These are phyloP conservation scores for Marasmius fiardii DNA, from an alignment of 1,284 basidiomycete species.

Conservation along the genomic window DNA sequence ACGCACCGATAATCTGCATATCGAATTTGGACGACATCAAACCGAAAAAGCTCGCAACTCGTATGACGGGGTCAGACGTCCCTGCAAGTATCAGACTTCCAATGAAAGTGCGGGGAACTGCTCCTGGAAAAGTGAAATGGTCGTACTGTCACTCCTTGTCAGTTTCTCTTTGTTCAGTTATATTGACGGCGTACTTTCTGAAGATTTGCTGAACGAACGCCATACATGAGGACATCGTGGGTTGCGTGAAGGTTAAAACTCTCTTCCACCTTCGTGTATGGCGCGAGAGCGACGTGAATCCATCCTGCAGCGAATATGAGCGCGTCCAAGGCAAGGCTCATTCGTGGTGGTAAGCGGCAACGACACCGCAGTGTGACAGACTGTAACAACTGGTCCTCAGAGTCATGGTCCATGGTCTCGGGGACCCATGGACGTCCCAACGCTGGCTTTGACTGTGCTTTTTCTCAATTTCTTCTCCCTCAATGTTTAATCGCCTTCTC, in stretches of 20 bases:
- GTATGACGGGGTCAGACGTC: constrained; percentile 44
- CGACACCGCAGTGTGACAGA: neutral
- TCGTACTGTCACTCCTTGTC: constrained; percentile 63
- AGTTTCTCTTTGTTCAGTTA: constrained; percentile 2
- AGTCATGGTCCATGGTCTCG: no score
- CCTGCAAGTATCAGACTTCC: constrained; percentile 64
- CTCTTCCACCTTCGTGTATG: constrained; percentile 97
- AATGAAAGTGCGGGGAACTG: constrained; percentile 87
- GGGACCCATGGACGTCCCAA: no score
- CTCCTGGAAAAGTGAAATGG: constrained; percentile 86
- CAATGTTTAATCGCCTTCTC: no score
- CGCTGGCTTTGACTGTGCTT: no score
- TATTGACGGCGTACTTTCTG: constrained; percentile 41
- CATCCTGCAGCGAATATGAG: constrained; percentile 56
- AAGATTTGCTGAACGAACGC: constrained; percentile 43
- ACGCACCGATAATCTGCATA: constrained; percentile 61
- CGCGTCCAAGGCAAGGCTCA: constrained; percentile 46
- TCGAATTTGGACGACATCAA: constrained; percentile 51
- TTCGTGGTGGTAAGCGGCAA: constrained; percentile 26
- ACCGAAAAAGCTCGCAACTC: constrained; percentile 36
- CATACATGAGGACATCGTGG: constrained; percentile 85
- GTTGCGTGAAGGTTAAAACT: constrained; percentile 93
- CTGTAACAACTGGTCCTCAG: neutral
- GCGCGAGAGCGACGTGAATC: constrained; percentile 72
- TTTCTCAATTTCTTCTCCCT: no score